Percentiles rank a stretch among this genome's conserved stretches.
These are phyloP conservation scores for Elsinoe australis DNA, from an alignment of 2,329 filamentous ascomycete genomes.

Conservation along the genomic window DNA sequence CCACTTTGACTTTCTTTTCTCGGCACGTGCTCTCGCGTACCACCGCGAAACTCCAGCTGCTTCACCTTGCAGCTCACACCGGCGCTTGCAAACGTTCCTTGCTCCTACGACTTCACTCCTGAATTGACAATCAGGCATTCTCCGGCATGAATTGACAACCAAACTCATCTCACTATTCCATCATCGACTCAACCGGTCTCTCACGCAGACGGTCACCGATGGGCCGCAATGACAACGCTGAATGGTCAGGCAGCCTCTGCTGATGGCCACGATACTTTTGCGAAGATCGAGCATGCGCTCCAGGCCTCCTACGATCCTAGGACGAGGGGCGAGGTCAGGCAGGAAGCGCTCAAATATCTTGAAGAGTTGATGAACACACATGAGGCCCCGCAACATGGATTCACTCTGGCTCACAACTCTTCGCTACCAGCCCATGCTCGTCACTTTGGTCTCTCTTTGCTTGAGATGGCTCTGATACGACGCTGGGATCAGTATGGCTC, in stretches of 20 bases:
- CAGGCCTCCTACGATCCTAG: conserved; percentile 77
- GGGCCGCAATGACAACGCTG: conserved; percentile 7
- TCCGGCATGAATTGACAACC: no score
- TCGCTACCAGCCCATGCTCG: conserved; percentile 73
- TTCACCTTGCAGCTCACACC: not conserved
- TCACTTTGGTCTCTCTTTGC: conserved; percentile 85
- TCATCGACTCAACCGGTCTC: no score
- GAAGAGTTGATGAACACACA: conserved; percentile 73
- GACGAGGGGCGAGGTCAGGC: conserved; percentile 71
- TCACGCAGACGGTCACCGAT: no score
- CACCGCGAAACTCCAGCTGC: not conserved
- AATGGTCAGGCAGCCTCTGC: conserved; percentile 1
- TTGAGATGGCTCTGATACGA: conserved; percentile 84
- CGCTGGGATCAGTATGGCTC: conserved; percentile 66
- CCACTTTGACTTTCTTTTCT: conserved; percentile 11
- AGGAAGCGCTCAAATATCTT: conserved; percentile 76
- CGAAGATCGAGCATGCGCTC: conserved; percentile 73
- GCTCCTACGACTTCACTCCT: no score
- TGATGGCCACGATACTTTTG: conserved; percentile 35
- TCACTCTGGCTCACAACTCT: conserved; percentile 67
- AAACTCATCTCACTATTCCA: no score
- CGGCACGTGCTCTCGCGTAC: conserved; percentile 3
- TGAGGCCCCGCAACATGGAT: conserved; percentile 78
- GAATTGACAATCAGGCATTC: no score
- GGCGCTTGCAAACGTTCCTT: no score